Evolutionary conservation across 208 protist species (phyloP), one percentile per base, ranked within the genome.

Genomic region (Crithidia sp.): DNA sequence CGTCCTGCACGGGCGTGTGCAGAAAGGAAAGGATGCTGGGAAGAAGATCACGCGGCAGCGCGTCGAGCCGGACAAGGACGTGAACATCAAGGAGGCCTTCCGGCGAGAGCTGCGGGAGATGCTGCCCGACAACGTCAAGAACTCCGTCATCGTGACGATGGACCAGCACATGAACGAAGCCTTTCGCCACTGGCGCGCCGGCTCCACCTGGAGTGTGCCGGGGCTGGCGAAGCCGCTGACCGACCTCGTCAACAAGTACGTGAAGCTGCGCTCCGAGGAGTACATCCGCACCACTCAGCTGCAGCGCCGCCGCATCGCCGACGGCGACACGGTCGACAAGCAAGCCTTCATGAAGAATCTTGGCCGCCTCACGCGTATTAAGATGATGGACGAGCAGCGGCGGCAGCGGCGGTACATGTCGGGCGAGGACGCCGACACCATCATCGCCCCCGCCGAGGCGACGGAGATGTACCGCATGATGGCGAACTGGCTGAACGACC

Each of bases 281-380:
- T 99, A 99, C 96, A 99, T 99, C 10, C 98, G 99, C 62, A 96
- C 98, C 0, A 95, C 99, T 28, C 99, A 99, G 85, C 99, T 99
- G 81, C 99, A 99, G 75, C 92, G 99, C 41, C 98, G 99, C 79
- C 94, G 99, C 57, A 99, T 99, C 71, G 85, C 92, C 7, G 92
- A 99, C 53, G 99, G 99, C 47, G 98, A 98, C 54, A 99, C 98
- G 40, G 98, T 99, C 7, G 99, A 99, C 84, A 99, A 99, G 80
- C 99, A 98, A 40, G 98, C 99, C n/a, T 98, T 97, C 83, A 99
- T 99, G 89, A 99, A 99, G 91, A 99, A 99, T 84, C 88, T 99
- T 2, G 99, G 99, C 49, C 94, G 99, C 63, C 90, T 99, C 19
- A 99, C 99, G 36, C 95, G 99, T 41, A 93, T 99, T 16, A 99